Percentiles rank a stretch among this genome's conserved stretches.
Conservation (phyloP, 1,139 yeast genomes). For the Diutina siamensis region DNA sequence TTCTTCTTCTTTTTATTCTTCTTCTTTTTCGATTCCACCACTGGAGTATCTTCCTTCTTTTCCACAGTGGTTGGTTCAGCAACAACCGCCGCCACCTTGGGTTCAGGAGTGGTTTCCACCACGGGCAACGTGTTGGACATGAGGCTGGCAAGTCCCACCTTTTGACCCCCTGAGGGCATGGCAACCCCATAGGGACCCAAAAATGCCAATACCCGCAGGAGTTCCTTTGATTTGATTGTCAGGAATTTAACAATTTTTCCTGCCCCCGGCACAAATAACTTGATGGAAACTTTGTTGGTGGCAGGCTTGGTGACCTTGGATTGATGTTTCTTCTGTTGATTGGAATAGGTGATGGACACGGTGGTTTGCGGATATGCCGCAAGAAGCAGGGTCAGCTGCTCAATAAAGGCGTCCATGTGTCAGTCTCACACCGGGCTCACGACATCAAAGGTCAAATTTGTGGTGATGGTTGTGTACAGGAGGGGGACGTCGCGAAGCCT, state of each 20-base stretch:
- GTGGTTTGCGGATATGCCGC: constrained; percentile 1
- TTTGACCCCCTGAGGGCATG: constrained; percentile 9
- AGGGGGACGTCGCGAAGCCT: not conserved
- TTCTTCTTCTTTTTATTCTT: constrained; percentile 6
- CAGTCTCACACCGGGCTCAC: no score
- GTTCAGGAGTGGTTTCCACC: not conserved
- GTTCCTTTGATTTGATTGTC: constrained; percentile 62
- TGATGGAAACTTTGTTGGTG: constrained; percentile 41
- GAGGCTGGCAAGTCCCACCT: not conserved
- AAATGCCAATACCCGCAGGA: constrained; percentile 69
- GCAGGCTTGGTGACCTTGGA: constrained; percentile 13
- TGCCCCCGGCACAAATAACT: constrained; percentile 58
- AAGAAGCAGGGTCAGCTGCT: constrained; percentile 5
- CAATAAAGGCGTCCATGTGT: constrained; percentile 6
- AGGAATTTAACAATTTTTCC: constrained; percentile 57
- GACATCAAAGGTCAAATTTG: no score
- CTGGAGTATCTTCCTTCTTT: constrained; percentile 1
- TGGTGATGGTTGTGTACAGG: not conserved
- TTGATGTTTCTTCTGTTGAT: constrained; percentile 11
- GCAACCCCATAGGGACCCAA: constrained; percentile 74
- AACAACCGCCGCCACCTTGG: not conserved
- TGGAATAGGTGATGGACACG: constrained; percentile 5
- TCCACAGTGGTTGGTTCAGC: not conserved
- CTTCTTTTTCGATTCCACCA: constrained; percentile 3
- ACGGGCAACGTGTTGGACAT: not conserved